Evolutionary conservation across 441 rosid genomes (phyloP).

Genomic region (Populus hybrid): DNA sequence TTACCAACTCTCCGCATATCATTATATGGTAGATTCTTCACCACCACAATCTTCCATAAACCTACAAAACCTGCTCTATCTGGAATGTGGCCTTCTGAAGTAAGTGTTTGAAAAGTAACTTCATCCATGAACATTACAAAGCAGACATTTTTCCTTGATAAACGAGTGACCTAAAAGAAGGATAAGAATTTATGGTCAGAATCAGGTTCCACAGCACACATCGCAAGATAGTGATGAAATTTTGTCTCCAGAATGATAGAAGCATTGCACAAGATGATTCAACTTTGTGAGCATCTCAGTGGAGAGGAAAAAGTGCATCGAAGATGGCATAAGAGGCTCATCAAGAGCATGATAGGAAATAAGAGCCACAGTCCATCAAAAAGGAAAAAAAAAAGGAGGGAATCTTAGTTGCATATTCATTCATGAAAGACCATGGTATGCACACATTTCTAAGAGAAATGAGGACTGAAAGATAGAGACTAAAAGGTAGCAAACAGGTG

Average conservation of each 20-base stretch:
- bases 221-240: neutral
- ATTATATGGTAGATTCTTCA: conserved; percentile 77
- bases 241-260: neutral
- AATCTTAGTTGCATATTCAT: neutral
- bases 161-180: conserved; percentile 66
- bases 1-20: conserved; percentile 98
- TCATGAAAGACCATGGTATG: neutral
- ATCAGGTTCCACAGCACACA: neutral
- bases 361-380: neutral
- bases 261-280: neutral
- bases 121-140: conserved; percentile 96
- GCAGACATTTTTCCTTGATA: conserved; percentile 94
- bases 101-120: conserved; percentile 62
- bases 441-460: neutral
- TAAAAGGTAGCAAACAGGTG: neutral
- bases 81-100: conserved; percentile 75
- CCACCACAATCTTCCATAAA: conserved; percentile 92
- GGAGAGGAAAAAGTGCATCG: neutral
- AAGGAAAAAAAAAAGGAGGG: neutral
- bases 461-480: neutral
- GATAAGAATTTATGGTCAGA: conserved; percentile 8
- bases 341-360: neutral
- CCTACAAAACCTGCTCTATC: conserved; percentile 87
- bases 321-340: neutral
- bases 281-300: neutral